These are phyloP conservation scores for Gillenia trifoliata DNA, from an alignment of 306 rosid genomes.

Conservation along the genomic window DNA sequence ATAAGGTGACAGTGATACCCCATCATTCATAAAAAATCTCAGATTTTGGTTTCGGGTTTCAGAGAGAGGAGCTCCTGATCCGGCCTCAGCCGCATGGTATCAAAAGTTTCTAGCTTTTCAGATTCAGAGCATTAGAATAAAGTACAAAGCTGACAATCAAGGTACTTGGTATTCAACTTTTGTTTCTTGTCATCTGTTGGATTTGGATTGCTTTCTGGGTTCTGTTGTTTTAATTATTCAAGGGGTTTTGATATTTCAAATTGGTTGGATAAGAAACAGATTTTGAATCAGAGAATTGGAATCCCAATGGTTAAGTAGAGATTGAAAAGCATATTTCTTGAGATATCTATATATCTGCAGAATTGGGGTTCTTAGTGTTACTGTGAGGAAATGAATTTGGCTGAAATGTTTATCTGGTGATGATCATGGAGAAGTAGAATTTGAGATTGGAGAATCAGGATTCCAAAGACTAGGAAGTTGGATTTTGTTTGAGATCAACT, in stretches of 20 bases:
- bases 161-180: constrained; percentile 9
- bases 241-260: not conserved
- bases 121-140: not conserved
- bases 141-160: constrained; percentile 18
- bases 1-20: not conserved
- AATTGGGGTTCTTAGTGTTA: not conserved
- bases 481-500: not conserved
- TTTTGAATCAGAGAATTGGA: not conserved
- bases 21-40: not conserved
- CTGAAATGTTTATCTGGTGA: not conserved
- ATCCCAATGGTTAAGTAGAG: not conserved
- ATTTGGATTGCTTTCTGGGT: not conserved
- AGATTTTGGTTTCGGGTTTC: not conserved
- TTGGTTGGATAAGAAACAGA: constrained; percentile 1
- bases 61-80: too few relatives aligned
- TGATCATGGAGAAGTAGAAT: constrained; percentile 4
- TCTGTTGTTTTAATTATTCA: not conserved
- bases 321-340: not conserved
- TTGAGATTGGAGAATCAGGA: not conserved
- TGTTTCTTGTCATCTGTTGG: constrained; percentile 9
- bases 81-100: not conserved
- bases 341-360: not conserved
- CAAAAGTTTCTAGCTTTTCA: not conserved
- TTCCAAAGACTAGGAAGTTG: not conserved
- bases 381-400: not conserved